phyloP scores from a whole-genome alignment of 345 rosid genomes.

The Eucalyptus marginata region DNA sequence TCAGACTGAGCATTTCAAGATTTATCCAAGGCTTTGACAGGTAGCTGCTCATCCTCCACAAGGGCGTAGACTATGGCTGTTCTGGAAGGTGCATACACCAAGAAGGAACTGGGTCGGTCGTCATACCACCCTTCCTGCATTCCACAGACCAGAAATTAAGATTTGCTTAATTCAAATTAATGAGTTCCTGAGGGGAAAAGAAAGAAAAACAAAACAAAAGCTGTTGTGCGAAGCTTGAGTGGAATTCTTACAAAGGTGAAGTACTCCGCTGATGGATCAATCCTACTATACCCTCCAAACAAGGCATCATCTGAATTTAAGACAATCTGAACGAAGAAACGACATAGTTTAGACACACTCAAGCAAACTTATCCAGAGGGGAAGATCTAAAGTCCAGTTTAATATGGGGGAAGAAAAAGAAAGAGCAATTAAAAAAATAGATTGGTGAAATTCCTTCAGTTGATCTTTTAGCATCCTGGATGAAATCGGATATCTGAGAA shows the following conservation, averaged over 20 bases:
- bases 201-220: background rate
- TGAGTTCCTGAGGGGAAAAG: background rate
- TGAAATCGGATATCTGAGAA: background rate
- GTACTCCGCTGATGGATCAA: constrained; percentile 48
- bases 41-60: constrained; percentile 20
- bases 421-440: background rate
- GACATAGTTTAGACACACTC: background rate
- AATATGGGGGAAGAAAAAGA: background rate
- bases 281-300: constrained; percentile 74
- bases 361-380: background rate
- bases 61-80: constrained; percentile 81
- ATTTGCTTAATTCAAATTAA: background rate
- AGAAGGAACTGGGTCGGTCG: constrained; percentile 58
- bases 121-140: constrained; percentile 67
- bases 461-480: background rate
- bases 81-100: constrained; percentile 79
- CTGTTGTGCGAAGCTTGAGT: background rate
- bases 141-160: background rate
- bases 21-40: background rate
- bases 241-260: constrained; percentile 54
- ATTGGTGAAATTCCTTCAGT: background rate
- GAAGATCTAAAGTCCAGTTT: background rate
- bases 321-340: constrained; percentile 30
- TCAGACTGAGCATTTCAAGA: background rate
- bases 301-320: constrained; percentile 69